Percentiles rank a stretch among this genome's conserved stretches.
Conservation (phyloP, 345 rosid genomes). For the Euphorbia tirucalli region DNA sequence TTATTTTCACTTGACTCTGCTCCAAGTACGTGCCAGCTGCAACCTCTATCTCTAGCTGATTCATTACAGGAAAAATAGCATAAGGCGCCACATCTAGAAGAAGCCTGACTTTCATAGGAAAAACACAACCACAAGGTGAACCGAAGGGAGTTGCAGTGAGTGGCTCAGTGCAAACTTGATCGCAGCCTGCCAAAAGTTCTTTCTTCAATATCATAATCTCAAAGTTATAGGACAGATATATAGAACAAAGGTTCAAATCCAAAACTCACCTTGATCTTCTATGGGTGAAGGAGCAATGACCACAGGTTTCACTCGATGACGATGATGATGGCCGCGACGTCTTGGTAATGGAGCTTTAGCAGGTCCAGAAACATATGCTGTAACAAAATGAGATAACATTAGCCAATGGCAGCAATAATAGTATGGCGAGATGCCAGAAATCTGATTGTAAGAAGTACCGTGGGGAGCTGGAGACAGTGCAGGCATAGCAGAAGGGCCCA, state of each 20-base stretch:
- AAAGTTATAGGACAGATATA: conserved; percentile 6
- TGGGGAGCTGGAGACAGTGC: conserved; percentile 49
- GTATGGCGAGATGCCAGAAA: conserved; percentile 2
- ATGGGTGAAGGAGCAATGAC: conserved; percentile 65
- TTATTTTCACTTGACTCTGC: conserved; percentile 96
- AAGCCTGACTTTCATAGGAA: conserved; percentile 93
- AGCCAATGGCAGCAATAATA: conserved; percentile 18
- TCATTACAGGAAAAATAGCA: conserved; percentile 82
- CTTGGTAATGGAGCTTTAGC: conserved; percentile 36
- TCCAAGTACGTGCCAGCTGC: conserved; percentile 90
- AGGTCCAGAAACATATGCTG: conserved; percentile 46
- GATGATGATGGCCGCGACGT: conserved; percentile 44
- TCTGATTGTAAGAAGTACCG: conserved; percentile 30
- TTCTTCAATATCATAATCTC: conserved; percentile 21
- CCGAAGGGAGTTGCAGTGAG: conserved; percentile 86
- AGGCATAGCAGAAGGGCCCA: conserved; percentile 38
- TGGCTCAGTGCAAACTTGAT: conserved; percentile 84
- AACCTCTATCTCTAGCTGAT: conserved; percentile 90
- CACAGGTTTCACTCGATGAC: conserved; percentile 49
- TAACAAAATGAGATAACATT: conserved; percentile 23
- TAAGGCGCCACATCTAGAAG: conserved; percentile 75
- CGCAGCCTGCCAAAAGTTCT: conserved; percentile 64
- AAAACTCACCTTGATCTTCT: conserved; percentile 49
- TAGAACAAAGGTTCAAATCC: conserved; percentile 3
- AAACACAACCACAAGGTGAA: conserved; percentile 96